Percentiles rank a stretch among this genome's conserved stretches.
Evolutionary conservation across 1,139 yeast species (phyloP).

Genomic region (Kodamaea sp.): DNA sequence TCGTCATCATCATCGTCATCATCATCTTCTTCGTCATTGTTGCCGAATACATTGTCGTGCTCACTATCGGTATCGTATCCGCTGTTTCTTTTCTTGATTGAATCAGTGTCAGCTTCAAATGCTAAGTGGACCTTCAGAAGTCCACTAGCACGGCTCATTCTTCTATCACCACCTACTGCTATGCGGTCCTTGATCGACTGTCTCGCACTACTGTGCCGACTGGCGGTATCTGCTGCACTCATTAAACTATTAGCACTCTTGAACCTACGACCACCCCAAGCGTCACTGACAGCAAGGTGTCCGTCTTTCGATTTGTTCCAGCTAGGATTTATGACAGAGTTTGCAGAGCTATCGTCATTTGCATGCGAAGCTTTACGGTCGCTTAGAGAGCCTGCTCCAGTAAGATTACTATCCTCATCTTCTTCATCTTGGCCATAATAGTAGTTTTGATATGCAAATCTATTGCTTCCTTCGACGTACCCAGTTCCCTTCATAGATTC

Average conservation of each 20-base stretch:
- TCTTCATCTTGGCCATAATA: not conserved
- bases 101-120: constrained; percentile 4
- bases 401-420: constrained; percentile 5
- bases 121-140: constrained; percentile 6
- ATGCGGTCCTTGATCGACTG: constrained; percentile 4
- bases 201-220: constrained; percentile 5
- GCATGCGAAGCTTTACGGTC: too few relatives aligned
- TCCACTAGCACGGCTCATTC: constrained; percentile 1
- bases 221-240: not conserved
- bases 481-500: constrained; percentile 6
- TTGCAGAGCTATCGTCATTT: constrained; percentile 4
- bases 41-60: constrained; percentile 3
- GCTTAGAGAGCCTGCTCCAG: too few relatives aligned
- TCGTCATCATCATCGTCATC: constrained; percentile 7
- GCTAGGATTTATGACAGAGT: constrained; percentile 6
- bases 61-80: constrained; percentile 12
- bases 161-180: constrained; percentile 3
- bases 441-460: not conserved
- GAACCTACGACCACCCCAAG: not conserved
- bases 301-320: not conserved
- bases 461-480: not conserved
- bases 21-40: constrained; percentile 2
- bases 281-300: not conserved
- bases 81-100: constrained; percentile 8
- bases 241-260: too few relatives aligned